A percentile compares a stretch with the other conserved stretches of the same genome.
These are phyloP conservation scores for Trichophyton simii DNA, from an alignment of 2,329 filamentous ascomycete species.

Conservation along the genomic window DNA sequence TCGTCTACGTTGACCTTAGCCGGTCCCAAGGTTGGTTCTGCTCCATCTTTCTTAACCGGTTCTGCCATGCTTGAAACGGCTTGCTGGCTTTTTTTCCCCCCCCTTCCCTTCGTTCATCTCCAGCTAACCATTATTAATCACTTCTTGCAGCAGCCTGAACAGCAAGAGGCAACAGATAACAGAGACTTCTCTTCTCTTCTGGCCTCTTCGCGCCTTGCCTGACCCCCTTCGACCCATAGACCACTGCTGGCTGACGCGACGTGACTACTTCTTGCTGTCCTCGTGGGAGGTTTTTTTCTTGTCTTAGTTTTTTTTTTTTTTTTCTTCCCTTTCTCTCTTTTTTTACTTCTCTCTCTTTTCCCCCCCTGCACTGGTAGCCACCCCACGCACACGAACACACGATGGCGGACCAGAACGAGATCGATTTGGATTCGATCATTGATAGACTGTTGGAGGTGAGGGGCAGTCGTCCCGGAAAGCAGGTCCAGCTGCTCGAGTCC, in stretches of 20 bases:
- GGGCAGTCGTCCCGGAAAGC: conserved; percentile 94
- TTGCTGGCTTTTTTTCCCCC: background rate
- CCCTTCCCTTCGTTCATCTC: background rate
- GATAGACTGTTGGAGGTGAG: conserved; percentile 94
- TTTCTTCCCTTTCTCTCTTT: conserved; percentile 14
- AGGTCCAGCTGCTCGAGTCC: conserved; percentile 89
- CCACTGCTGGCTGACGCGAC: background rate
- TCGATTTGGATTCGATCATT: conserved; percentile 99
- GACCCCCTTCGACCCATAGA: background rate
- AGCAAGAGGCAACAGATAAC: background rate
- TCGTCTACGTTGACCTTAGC: background rate
- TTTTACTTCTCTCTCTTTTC: conserved; percentile 20
- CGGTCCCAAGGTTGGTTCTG: background rate
- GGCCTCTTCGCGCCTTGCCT: background rate
- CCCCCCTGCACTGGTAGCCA: conserved; percentile 14
- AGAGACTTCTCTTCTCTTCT: background rate
- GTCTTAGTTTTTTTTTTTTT: conserved; percentile 19
- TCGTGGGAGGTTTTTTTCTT: conserved; percentile 12
- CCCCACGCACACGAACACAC: conserved; percentile 1
- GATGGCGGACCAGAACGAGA: conserved; percentile 72
- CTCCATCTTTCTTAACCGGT: background rate
- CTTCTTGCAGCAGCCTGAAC: background rate
- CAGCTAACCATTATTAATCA: background rate
- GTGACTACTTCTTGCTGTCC: background rate
- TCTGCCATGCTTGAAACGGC: background rate